Conservation (phyloP, 306 rosid species). For the Quercus mongolica region DNA sequence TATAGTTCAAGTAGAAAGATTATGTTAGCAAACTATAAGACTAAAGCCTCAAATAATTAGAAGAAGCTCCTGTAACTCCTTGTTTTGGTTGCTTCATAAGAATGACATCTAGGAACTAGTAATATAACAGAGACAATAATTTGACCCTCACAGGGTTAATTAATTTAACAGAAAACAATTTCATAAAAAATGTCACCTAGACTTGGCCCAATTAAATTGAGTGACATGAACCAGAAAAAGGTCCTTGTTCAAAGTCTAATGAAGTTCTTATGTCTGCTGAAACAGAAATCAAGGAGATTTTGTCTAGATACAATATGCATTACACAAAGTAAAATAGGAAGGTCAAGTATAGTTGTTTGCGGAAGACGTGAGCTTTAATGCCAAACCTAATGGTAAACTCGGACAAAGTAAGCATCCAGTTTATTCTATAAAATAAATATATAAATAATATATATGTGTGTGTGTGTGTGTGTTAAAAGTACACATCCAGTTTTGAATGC, state of each 20-base stretch:
- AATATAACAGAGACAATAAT: constrained; percentile 4
- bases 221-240: background rate
- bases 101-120: background rate
- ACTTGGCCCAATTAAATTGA: background rate
- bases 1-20: constrained; percentile 32
- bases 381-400: background rate
- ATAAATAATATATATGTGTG: no score
- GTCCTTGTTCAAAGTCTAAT: background rate
- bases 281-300: background rate
- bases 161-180: constrained; percentile 1
- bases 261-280: background rate
- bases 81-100: background rate
- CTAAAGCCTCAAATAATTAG: constrained; percentile 15
- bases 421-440: background rate
- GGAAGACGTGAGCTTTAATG: background rate
- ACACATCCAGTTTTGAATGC: background rate
- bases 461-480: no score
- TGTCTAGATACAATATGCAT: background rate
- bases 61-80: background rate
- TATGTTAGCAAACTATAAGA: constrained; percentile 21
- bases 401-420: background rate
- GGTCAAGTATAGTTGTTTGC: background rate
- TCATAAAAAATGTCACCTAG: background rate
- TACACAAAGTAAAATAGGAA: background rate
- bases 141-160: background rate